Base-by-base conservation (phyloP, 2,329 filamentous ascomycete species). In the Ploettnerulaceae sp. region DNA sequence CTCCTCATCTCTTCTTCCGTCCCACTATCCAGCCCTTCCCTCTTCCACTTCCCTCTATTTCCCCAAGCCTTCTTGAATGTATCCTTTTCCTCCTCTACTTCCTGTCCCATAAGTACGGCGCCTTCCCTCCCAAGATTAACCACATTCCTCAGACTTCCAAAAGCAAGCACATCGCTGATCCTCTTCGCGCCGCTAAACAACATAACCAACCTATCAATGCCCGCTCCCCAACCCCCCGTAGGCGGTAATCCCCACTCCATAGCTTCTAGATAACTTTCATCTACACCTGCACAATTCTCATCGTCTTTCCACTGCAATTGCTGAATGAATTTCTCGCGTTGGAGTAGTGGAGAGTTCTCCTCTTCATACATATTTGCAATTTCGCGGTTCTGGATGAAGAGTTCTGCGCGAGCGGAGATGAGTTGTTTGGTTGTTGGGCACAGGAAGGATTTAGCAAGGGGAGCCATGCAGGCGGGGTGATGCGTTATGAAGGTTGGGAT, bases 361-460 rank as follows among this genome's bases (percentile, higher is more conserved):
- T 98, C 93, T 66, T 98, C 93, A 66, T 98, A 98, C 71, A 91
- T 94, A 67, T 98, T 98, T 51, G 91, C 88, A 24, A 95, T 75
- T 64, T 98, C 93, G 45, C 81, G 79, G 31, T 84, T 81, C 39
- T 79, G 70, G 52, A 94, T 79, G 67, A 95, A 95, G 17, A 95
- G 77, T 67, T 96, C 90, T 0, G 86, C 87, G 5, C 90, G 82
- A 1, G 88, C 86, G 1, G 89, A 84, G 1, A 95, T 81, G 7
- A 77, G 67, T 63, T 96, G 90, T 11, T 75, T 72, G 0, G 82
- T 84, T 0, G 81, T 80, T 0, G 80, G 76, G 63, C 89, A 88
- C 15, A 74, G 60, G 67, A 88, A 95, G 42, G 86, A 89, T 71
- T 97, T 97, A 18, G 90, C 82, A 6, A 98, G 77, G 0, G 93